These are phyloP conservation scores for Beauveria sp. DNA, from an alignment of 2,329 filamentous ascomycete genomes.

Conservation along the genomic window DNA sequence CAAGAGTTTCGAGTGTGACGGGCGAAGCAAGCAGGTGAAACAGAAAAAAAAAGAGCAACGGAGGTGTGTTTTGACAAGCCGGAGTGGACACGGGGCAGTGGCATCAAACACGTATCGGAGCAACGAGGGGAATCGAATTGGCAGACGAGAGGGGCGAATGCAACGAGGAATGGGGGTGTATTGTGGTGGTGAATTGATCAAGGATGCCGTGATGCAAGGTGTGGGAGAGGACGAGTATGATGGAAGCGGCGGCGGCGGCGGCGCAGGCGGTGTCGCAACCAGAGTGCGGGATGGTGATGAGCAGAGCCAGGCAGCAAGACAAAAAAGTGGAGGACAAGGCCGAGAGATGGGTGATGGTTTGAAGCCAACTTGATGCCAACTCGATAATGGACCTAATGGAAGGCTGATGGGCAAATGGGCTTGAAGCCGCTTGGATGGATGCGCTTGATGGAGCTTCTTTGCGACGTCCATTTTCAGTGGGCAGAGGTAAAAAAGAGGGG, in stretches of 20 bases:
- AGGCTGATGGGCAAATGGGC: background rate
- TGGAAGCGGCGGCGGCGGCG: too few relatives aligned
- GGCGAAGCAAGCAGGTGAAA: background rate
- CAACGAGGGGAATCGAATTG: background rate
- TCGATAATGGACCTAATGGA: too few relatives aligned
- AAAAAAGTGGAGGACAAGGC: background rate
- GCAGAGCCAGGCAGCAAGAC: background rate
- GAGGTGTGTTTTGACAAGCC: background rate
- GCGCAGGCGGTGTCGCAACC: too few relatives aligned
- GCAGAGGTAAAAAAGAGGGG: conserved; percentile 4
- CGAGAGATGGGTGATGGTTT: background rate
- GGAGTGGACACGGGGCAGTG: background rate
- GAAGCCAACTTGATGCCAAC: too few relatives aligned
- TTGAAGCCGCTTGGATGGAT: too few relatives aligned
- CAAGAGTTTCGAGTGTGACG: conserved; percentile 1
- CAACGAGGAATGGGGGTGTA: background rate
- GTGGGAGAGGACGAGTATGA: background rate
- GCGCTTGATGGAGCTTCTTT: background rate
- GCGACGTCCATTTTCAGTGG: background rate
- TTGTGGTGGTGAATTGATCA: background rate
- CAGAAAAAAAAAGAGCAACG: background rate
- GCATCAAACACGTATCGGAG: background rate
- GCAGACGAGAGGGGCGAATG: too few relatives aligned
- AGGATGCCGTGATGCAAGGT: background rate
- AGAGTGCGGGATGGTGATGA: background rate